Percentiles rank a stretch among this genome's conserved stretches.
phyloP scores from a whole-genome alignment of 148 eudicot species.

The Cornus controversa region DNA sequence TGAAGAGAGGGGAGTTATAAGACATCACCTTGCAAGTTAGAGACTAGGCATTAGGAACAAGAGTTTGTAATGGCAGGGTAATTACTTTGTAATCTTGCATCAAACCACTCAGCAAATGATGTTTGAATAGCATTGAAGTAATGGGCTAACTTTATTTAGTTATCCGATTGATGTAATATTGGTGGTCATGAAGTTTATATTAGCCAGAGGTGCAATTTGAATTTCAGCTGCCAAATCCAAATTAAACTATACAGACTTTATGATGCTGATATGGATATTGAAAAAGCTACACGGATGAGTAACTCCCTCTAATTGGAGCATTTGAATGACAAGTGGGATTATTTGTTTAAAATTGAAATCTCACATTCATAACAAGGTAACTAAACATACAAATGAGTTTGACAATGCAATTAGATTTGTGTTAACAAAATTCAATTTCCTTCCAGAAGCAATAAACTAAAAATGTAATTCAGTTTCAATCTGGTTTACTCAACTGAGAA shows the following conservation, averaged over 20 bases:
- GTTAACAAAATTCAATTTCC: not conserved
- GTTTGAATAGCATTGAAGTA: not conserved
- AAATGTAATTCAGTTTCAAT: not conserved
- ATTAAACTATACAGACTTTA: no score
- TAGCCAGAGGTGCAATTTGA: no score
- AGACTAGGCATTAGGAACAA: not conserved
- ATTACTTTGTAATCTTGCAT: not conserved
- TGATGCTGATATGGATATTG: no score
- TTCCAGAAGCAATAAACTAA: not conserved
- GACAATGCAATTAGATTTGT: not conserved
- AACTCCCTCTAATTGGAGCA: no score
- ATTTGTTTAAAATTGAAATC: no score
- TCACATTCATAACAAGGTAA: no score
- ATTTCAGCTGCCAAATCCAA: no score
- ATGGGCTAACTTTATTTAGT: not conserved
- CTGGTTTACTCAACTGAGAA: not conserved
- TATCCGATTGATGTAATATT: not conserved
- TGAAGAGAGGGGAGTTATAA: slow-evolving; percentile 56
- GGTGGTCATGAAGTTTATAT: not conserved
- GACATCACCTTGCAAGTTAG: slow-evolving; percentile 48
- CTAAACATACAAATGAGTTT: not conserved
- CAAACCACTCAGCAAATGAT: not conserved
- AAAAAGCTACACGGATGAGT: no score
- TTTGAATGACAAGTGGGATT: no score
- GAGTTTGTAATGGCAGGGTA: not conserved